Conservation (phyloP, 768 basidiomycete genomes). For the Gautieria morchelliformis region DNA sequence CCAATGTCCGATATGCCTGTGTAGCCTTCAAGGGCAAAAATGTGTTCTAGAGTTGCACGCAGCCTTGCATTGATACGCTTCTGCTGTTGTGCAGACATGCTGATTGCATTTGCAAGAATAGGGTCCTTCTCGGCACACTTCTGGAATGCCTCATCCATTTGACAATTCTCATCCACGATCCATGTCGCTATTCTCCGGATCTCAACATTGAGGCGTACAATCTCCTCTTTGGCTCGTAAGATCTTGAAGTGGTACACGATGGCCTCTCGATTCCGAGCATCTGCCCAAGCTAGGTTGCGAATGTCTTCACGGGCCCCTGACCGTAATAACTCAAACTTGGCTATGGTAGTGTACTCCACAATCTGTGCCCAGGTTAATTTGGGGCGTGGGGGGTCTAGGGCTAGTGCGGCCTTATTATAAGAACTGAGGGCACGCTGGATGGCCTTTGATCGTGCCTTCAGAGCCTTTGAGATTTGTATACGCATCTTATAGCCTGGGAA, state of each 20-base stretch:
- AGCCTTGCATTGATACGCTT: background rate
- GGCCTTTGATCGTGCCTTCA: conserved; percentile 21
- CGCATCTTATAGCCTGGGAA: conserved; percentile 29
- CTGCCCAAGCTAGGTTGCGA: conserved; percentile 20
- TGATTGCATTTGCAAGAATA: background rate
- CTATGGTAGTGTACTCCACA: conserved; percentile 10
- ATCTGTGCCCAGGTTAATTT: conserved; percentile 6
- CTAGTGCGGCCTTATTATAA: conserved; percentile 23
- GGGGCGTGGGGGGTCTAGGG: conserved; percentile 11
- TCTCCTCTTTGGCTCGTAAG: conserved; percentile 23
- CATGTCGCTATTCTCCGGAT: conserved; percentile 17
- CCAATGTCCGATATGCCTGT: background rate
- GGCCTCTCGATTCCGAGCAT: conserved; percentile 27
- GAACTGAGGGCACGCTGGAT: conserved; percentile 21
- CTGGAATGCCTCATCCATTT: background rate
- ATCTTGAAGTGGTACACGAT: conserved; percentile 22
- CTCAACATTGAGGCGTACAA: conserved; percentile 23
- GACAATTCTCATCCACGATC: conserved; percentile 18
- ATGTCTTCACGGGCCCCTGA: conserved; percentile 21
- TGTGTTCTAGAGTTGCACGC: background rate
- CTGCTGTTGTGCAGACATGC: background rate
- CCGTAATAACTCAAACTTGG: conserved; percentile 24
- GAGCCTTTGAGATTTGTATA: conserved; percentile 25
- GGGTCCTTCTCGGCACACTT: background rate
- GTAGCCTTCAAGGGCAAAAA: background rate